Conservation (phyloP, 2,329 filamentous ascomycete genomes). For the Rosellinia necatrix region DNA sequence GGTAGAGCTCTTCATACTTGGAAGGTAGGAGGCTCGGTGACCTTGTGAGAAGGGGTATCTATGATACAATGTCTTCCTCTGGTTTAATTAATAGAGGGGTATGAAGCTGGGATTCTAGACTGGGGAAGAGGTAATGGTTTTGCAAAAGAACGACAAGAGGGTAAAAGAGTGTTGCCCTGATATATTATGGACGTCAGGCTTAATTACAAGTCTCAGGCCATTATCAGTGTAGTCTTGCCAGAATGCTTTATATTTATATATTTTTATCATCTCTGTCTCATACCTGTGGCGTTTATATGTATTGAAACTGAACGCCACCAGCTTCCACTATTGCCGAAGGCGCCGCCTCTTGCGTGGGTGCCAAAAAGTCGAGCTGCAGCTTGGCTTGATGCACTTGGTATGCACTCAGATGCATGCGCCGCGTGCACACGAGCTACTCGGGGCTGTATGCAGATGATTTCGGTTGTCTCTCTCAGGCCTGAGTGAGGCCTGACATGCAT, state of each 20-base stretch:
- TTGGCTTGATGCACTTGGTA: not conserved
- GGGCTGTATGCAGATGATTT: slow-evolving; percentile 4
- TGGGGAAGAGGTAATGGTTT: no score
- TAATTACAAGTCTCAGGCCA: not conserved
- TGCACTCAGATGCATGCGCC: not conserved
- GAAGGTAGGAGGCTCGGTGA: not conserved
- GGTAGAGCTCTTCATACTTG: slow-evolving; percentile 31
- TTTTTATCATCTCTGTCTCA: not conserved
- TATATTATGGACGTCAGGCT: not conserved
- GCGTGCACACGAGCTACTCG: not conserved
- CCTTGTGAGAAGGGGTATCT: not conserved
- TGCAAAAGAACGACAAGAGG: no score
- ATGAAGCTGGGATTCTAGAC: no score
- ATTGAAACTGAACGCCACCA: not conserved
- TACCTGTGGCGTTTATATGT: not conserved
- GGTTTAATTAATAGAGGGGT: no score
- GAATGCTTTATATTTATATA: slow-evolving; percentile 15
- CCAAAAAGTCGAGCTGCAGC: not conserved
- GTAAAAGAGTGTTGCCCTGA: not conserved
- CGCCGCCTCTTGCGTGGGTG: not conserved
- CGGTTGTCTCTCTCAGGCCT: slow-evolving; percentile 7
- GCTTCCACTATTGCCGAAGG: not conserved
- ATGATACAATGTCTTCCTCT: not conserved
- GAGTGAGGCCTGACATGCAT: slow-evolving; percentile 15
- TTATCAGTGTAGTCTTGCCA: not conserved